phyloP scores from a whole-genome alignment of 176 grass and related monocot species.

The Oryza australiensis region DNA sequence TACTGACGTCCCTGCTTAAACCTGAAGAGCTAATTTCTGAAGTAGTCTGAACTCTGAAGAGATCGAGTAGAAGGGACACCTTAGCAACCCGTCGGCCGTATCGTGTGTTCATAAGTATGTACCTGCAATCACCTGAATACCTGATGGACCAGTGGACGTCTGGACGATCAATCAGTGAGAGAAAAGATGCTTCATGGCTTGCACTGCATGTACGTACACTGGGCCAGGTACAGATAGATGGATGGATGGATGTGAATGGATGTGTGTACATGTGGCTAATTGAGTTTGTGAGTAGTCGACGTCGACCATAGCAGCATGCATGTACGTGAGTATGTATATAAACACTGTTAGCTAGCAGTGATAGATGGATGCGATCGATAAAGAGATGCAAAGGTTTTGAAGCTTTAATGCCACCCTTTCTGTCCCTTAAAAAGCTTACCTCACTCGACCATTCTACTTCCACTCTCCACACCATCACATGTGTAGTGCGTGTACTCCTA shows the following conservation, averaged over 20 bases:
- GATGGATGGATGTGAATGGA: not conserved
- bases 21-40: not conserved
- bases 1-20: not conserved
- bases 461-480: not conserved
- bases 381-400: conserved; percentile 37
- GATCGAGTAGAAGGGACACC: not conserved
- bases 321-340: not conserved
- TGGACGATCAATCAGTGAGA: not conserved
- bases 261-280: not conserved
- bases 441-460: not conserved
- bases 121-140: not conserved
- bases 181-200: conserved; percentile 38
- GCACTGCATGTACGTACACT: not conserved
- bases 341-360: not conserved
- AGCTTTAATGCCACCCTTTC: conserved; percentile 46
- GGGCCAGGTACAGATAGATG: not conserved
- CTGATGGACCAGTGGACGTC: conserved; percentile 1
- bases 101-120: conserved; percentile 2
- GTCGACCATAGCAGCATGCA: conserved; percentile 2
- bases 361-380: not conserved
- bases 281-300: not conserved
- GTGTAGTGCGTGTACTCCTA: not conserved
- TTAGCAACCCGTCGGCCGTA: not conserved
- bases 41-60: not conserved
- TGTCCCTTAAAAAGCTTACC: conserved; percentile 55